Evolutionary conservation across 805 yeast species (phyloP).

Genomic region (Kodamaea fukazawae): DNA sequence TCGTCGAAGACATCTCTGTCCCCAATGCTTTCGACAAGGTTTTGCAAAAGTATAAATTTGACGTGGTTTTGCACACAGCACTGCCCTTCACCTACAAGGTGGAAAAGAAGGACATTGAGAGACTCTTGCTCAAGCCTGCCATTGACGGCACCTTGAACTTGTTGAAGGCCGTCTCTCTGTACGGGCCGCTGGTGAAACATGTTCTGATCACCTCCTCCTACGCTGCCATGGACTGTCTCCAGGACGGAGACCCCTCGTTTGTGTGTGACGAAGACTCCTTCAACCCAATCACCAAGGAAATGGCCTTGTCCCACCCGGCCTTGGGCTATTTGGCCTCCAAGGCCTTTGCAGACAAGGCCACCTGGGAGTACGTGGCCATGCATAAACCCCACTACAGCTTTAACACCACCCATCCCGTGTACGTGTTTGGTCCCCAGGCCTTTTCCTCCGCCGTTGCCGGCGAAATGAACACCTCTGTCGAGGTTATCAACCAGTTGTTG

Average conservation of each 20-base stretch:
- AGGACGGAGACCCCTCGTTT: constrained; percentile 7
- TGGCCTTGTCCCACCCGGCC: constrained; percentile 9
- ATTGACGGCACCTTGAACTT: constrained; percentile 52
- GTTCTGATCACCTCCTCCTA: constrained; percentile 52
- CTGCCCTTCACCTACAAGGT: constrained; percentile 52
- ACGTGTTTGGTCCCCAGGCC: constrained; percentile 26
- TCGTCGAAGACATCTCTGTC: constrained; percentile 47
- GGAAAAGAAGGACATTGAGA: constrained; percentile 38
- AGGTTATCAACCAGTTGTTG: constrained; percentile 12
- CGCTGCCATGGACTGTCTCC: constrained; percentile 41
- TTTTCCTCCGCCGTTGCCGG: constrained; percentile 12
- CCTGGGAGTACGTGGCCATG: constrained; percentile 14
- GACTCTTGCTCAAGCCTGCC: constrained; percentile 56
- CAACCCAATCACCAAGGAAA: constrained; percentile 18
- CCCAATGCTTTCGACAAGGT: constrained; percentile 46
- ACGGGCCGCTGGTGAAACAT: constrained; percentile 39
- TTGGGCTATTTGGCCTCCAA: constrained; percentile 15
- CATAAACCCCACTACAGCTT: constrained; percentile 9
- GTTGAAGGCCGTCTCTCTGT: constrained; percentile 45
- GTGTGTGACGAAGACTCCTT: constrained; percentile 15
- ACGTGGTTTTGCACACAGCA: constrained; percentile 59
- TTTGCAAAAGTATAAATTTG: constrained; percentile 47
- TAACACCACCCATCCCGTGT: constrained; percentile 16
- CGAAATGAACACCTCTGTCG: constrained; percentile 14
- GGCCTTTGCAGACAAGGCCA: constrained; percentile 15